Percentiles rank a stretch among this genome's conserved stretches.
phyloP scores from a whole-genome alignment of 495 filamentous ascomycete species.

The Rostrohypoxylon terebratum region DNA sequence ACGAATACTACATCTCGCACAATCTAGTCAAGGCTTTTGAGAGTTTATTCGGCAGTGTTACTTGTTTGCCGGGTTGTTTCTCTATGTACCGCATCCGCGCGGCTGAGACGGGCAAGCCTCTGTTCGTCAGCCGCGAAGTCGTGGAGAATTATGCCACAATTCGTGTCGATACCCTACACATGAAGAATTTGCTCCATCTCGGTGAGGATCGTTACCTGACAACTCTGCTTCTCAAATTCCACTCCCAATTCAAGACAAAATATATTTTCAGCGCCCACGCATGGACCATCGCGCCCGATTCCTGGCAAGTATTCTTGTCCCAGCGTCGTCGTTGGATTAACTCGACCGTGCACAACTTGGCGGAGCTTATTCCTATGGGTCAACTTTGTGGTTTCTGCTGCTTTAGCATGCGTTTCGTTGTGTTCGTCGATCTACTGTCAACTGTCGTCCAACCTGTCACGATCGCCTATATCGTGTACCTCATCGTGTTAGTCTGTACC shows the following conservation, averaged over 20 bases:
- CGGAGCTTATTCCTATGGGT: conserved; percentile 91
- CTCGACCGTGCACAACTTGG: conserved; percentile 97
- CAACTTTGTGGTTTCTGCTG: conserved; percentile 99
- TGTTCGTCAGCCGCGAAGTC: conserved; percentile 94
- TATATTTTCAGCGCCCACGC: conserved; percentile 93
- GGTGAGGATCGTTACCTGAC: conserved; percentile 97
- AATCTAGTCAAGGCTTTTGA: conserved; percentile 99
- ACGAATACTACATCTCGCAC: conserved; percentile 99
- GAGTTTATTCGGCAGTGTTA: conserved; percentile 95
- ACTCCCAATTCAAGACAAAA: conserved; percentile 96
- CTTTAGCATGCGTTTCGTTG: conserved; percentile 98
- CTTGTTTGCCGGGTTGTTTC: conserved; percentile 97
- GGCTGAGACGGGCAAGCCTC: conserved; percentile 90
- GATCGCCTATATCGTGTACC: conserved; percentile 89
- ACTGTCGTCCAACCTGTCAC: conserved; percentile 94
- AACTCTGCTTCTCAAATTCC: conserved; percentile 91
- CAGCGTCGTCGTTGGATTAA: conserved; percentile 99
- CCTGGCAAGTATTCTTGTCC: conserved; percentile 93
- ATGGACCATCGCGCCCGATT: conserved; percentile 95
- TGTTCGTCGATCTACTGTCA: conserved; percentile 92
- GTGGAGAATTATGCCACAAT: conserved; percentile 88
- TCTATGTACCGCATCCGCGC: conserved; percentile 98
- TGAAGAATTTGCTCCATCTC: conserved; percentile 97
- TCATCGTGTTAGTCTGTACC: conserved; percentile 77
- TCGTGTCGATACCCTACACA: conserved; percentile 96